Percentiles rank a stretch among this genome's conserved stretches.
phyloP scores from a whole-genome alignment of 208 protist genomes.

The Leishmania tropica region DNA sequence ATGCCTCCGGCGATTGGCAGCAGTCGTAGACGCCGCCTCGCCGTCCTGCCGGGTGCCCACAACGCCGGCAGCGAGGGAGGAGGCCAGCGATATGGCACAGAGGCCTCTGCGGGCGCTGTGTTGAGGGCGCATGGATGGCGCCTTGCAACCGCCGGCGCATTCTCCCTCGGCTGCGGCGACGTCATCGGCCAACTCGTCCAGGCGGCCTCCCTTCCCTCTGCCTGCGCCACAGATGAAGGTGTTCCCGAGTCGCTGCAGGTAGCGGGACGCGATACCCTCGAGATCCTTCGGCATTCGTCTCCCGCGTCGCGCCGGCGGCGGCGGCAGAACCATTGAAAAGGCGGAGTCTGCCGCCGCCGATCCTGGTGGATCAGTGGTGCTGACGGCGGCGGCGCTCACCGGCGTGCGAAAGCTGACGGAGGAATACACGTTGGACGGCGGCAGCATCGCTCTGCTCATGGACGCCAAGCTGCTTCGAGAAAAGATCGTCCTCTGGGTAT shows the following conservation, averaged over 20 bases:
- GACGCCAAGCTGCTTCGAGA: neutral
- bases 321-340: neutral
- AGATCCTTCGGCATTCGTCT: slow-evolving; percentile 5
- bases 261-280: slow-evolving; percentile 27
- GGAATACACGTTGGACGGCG: neutral
- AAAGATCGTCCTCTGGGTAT: neutral
- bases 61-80: neutral
- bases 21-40: neutral
- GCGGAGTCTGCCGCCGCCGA: neutral
- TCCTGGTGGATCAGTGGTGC: neutral
- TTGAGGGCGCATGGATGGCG: neutral
- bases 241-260: slow-evolving; percentile 33
- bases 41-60: neutral
- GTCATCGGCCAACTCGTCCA: neutral
- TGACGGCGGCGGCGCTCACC: neutral
- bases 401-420: neutral
- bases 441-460: neutral
- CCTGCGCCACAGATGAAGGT: slow-evolving; percentile 14
- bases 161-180: neutral
- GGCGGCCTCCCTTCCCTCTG: neutral
- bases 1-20: neutral
- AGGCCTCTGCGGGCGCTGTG: neutral
- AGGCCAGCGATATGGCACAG: neutral
- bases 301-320: neutral
- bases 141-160: neutral